Evolutionary conservation across 106 monocot genomes (phyloP).

Genomic region (Dendrobium catenatum): DNA sequence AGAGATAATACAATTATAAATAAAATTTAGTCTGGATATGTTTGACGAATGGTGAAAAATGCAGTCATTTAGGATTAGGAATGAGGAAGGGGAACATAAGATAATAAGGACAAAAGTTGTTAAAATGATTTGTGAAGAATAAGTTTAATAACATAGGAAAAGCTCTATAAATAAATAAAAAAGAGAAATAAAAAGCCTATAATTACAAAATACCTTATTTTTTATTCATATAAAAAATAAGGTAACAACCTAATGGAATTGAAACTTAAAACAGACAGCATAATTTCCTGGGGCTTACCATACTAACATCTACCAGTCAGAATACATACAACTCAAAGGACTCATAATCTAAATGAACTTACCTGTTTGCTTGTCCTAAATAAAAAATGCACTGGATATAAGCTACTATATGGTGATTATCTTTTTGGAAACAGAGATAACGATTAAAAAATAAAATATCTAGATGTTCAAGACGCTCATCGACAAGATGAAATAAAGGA

Average conservation of each 20-base stretch:
- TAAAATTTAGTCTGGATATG: not conserved
- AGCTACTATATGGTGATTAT: not conserved
- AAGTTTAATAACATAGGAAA: no score
- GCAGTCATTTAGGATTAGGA: not conserved
- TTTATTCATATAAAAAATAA: not conserved
- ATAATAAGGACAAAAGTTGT: not conserved
- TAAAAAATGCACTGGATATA: not conserved
- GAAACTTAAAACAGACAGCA: not conserved
- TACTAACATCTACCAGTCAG: not conserved
- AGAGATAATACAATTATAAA: not conserved
- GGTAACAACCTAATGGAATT: not conserved
- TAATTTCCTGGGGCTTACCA: not conserved
- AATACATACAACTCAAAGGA: not conserved
- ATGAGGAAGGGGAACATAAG: not conserved
- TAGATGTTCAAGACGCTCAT: not conserved
- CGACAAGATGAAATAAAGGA: not conserved
- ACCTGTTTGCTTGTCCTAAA: not conserved
- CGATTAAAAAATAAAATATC: not conserved
- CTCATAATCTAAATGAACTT: not conserved
- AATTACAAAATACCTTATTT: no score
- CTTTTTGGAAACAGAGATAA: not conserved
- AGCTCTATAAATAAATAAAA: not conserved
- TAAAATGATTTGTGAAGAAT: no score
- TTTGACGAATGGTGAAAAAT: not conserved
- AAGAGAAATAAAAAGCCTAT: not conserved